These are phyloP conservation scores for Ascocoryne sarcoides DNA, from an alignment of 2,329 filamentous ascomycete genomes.

Conservation along the genomic window DNA sequence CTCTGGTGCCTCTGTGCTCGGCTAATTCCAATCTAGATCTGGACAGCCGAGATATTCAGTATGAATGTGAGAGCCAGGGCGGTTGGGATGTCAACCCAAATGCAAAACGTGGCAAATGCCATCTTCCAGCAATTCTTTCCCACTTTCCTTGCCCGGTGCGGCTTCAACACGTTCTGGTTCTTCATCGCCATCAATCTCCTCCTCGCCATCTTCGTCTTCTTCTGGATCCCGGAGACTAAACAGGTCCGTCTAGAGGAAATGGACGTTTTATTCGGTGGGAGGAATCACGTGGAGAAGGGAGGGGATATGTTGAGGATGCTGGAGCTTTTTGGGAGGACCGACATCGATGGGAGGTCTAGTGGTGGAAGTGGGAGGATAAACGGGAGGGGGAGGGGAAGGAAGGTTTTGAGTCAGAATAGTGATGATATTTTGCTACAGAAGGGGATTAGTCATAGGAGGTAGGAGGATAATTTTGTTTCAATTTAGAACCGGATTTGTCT, in stretches of 20 bases:
- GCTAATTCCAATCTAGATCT: too few species aligned
- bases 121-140: constrained; percentile 66
- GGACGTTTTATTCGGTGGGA: constrained; percentile 42
- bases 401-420: too few species aligned
- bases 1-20: too few species aligned
- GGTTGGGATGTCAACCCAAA: constrained; percentile 55
- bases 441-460: too few species aligned
- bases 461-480: too few species aligned
- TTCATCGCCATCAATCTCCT: constrained; percentile 42
- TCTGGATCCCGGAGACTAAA: constrained; percentile 47
- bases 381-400: too few species aligned
- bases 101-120: constrained; percentile 56
- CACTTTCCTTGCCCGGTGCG: constrained; percentile 50
- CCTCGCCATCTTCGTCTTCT: constrained; percentile 41
- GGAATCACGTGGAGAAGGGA: constrained; percentile 26
- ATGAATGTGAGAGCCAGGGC: constrained; percentile 66
- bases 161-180: constrained; percentile 38
- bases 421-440: too few species aligned
- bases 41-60: constrained; percentile 60
- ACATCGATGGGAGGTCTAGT: too few species aligned
- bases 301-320: constrained; percentile 21
- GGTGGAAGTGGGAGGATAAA: too few species aligned
- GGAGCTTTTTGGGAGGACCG: too few species aligned
- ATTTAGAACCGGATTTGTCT: too few species aligned
- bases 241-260: constrained; percentile 45